Base-by-base conservation (phyloP, 305 asterid genomes). In the Fraxinus sp. region DNA sequence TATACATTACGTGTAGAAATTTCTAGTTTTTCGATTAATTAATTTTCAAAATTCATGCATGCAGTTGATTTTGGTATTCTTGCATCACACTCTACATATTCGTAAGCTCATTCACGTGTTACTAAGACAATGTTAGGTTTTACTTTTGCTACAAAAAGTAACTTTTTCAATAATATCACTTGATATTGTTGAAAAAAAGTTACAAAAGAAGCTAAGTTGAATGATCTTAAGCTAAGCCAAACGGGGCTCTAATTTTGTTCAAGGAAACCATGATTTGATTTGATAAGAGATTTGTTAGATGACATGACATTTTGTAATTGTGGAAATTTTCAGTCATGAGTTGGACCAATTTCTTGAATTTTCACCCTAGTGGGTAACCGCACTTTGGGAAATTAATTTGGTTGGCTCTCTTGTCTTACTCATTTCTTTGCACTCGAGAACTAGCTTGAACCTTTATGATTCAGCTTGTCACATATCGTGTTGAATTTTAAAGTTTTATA, bases 1-100 rank as follows among this genome's bases (percentile, higher is more conserved):
- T 83, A 78, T 41, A 84, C 83, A 84, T 85, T 85, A 85, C 88
- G 89, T 77, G 64, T 81, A 76, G 85, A 86, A 85, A 80, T 84
- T 80, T 85, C 73, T 64, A 78, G 73, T 78, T 41, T 26, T 32
- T 24, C 14, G 3, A 24, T 64, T 64, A 7, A 22, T 64, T 8
- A 2, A 64, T 64, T 64, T 7, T 3, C 7, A 64, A 68, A 68
- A 28, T 68, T 68, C 74, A 68, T 26, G 74, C 37, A 28, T 68
- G 74, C 33, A 26, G 33, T 8, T 16, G 20, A 28, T 68, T 28
- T 28, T 68, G 37, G 74, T 28, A 28, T 68, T 68, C 18, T 68
- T 68, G 74, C 37, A 68, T 14, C 37, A 4, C 7, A 11, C 20
- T 10, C 74, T 59, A 59, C 24, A 59, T 18, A 4, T 57, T n/a